These are phyloP conservation scores for Lachnellula occidentalis DNA, from an alignment of 2,329 filamentous ascomycete species.

Conservation along the genomic window DNA sequence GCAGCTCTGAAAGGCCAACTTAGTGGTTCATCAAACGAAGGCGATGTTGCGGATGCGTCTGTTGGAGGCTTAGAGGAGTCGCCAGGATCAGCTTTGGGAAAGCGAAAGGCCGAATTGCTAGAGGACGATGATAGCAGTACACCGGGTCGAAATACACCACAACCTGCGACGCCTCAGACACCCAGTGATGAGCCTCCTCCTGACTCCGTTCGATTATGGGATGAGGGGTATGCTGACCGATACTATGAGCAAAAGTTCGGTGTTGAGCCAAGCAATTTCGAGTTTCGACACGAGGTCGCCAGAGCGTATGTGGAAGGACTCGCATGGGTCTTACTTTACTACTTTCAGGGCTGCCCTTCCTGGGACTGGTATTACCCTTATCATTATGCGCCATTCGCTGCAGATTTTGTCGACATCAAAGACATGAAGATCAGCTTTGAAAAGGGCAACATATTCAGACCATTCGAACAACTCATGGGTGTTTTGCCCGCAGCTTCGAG, in stretches of 20 bases:
- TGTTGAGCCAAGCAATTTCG: slow-evolving; percentile 71
- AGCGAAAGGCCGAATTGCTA: slow-evolving; percentile 70
- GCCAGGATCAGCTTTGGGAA: slow-evolving; percentile 52
- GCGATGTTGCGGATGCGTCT: slow-evolving; percentile 11
- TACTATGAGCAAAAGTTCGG: slow-evolving; percentile 98
- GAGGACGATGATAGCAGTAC: slow-evolving; percentile 55
- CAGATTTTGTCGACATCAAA: slow-evolving; percentile 81
- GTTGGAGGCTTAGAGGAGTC: slow-evolving; percentile 27
- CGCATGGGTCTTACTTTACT: slow-evolving; percentile 92
- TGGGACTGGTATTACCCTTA: slow-evolving; percentile 99
- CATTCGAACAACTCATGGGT: slow-evolving; percentile 97
- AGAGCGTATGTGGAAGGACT: slow-evolving; percentile 91
- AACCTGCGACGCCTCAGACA: slow-evolving; percentile 42
- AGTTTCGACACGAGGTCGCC: slow-evolving; percentile 84
- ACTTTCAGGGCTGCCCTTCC: slow-evolving; percentile 95
- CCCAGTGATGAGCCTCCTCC: slow-evolving; percentile 57
- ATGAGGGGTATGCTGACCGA: slow-evolving; percentile 87
- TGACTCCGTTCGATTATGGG: slow-evolving; percentile 88
- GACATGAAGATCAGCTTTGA: slow-evolving; percentile 77
- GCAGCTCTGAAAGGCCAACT: slow-evolving; percentile 78
- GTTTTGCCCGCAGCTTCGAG: slow-evolving; percentile 90
- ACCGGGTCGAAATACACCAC: slow-evolving; percentile 53
- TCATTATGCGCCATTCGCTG: slow-evolving; percentile 95
- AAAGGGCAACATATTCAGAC: slow-evolving; percentile 78
- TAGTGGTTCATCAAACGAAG: slow-evolving; percentile 32